Base-by-base conservation (phyloP, 139 green algal genomes). In the Coccomyxa sp. region DNA sequence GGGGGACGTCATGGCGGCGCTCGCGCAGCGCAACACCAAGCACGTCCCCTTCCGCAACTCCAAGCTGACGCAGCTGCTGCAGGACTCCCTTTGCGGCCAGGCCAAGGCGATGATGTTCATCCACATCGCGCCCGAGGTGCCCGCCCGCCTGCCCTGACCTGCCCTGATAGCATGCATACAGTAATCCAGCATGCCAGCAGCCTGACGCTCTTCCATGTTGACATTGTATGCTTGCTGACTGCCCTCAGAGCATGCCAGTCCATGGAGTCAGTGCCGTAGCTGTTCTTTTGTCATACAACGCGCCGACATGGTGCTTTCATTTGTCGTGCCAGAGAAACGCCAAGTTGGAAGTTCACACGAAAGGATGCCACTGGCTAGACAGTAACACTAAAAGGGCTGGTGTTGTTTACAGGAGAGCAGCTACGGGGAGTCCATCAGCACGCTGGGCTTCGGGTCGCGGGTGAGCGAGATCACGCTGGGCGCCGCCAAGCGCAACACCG, bases 41-140 rank as follows among this genome's bases (percentile, higher is more conserved):
- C 92, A 98, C 82, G 82, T 97, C 22, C 95, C 95, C 44, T 98
- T 93, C 86, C 88, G 94, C 38, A 92, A 98, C 90, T 90, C 78
- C 80, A 98, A 97, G 90, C 91, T 98, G 14, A 98, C 95, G 16
- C 88, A 94, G 85, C 84, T 98, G 74, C 90, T 98, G 55, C 82
- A 90, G 77, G 94, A 98, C 88, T 93, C 86, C 71, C 83, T 97
- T 74, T 88, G 83, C n/a, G 93, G 93, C 8, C 81, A 94, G 54
- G 92, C 91, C 79, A 94, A 96, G 85, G 88, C 92, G 18, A 95
- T 96, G 90, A 98, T 98, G 94, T 96, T 98, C 83, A 91, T 97
- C 82, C 94, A 98, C 81, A 82, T 97, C 27, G 85, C 90, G 39
- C 94, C 94, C 0, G 94, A 97, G 87, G 86, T 81, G 70, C 36